A percentile compares a stretch with the other conserved stretches of the same genome.
Conservation (phyloP, 2,329 filamentous ascomycete genomes). For the Trichoderma atrobrunneum region DNA sequence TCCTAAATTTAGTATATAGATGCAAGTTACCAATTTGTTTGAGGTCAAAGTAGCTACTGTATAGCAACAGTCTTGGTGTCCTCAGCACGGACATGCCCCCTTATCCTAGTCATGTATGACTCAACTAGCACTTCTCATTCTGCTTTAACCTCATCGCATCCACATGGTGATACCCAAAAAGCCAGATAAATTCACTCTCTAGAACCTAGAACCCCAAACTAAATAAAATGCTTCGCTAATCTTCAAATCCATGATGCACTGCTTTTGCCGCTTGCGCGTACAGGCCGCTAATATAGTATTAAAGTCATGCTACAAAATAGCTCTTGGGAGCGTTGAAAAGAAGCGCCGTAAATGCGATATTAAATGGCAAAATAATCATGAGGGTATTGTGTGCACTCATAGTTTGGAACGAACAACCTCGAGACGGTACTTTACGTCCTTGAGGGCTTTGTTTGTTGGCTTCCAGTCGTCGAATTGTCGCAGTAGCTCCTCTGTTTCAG, state of each 20-base stretch:
- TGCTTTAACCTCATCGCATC: neutral
- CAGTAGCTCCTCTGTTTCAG: slow-evolving; percentile 77
- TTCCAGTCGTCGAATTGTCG: slow-evolving; percentile 91
- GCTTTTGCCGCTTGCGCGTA: slow-evolving; percentile 6
- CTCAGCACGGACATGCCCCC: neutral
- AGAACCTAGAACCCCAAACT: neutral
- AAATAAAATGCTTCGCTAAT: slow-evolving; percentile 2
- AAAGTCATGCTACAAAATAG: neutral
- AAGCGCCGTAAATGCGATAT: neutral
- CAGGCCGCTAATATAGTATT: neutral
- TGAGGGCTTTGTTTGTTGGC: slow-evolving; percentile 82
- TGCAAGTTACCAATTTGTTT: neutral
- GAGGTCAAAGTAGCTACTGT: neutral
- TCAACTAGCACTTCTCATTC: neutral
- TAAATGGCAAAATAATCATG: neutral
- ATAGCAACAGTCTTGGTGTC: neutral
- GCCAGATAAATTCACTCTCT: neutral
- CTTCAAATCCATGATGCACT: neutral
- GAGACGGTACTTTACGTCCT: slow-evolving; percentile 91
- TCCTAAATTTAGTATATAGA: neutral
- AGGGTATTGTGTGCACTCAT: slow-evolving; percentile 31
- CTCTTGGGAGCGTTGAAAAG: neutral
- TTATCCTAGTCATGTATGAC: neutral
- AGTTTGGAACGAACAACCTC: slow-evolving; percentile 89
- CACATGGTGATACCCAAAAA: neutral